Percentiles rank a stretch among this genome's conserved stretches.
phyloP scores from a whole-genome alignment of 306 rosid species.

The Argentina anserina region DNA sequence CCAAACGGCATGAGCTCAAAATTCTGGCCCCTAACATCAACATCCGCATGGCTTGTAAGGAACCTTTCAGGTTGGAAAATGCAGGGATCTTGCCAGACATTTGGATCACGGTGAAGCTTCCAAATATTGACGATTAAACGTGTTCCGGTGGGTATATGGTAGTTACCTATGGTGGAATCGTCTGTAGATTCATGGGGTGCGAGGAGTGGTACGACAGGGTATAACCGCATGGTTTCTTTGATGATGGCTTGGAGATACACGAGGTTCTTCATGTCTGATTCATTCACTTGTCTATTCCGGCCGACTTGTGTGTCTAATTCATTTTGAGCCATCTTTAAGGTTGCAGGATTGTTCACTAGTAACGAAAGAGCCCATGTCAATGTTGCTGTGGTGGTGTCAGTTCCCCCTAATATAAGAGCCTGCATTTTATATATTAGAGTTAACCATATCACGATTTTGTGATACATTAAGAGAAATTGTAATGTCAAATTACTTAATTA shows the following conservation, averaged over 20 bases:
- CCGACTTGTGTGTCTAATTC: conserved; percentile 30
- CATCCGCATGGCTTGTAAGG: not conserved
- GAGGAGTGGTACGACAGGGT: conserved; percentile 23
- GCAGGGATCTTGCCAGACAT: conserved; percentile 30
- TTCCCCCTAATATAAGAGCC: conserved; percentile 24
- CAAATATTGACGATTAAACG: conserved; percentile 20
- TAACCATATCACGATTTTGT: no score
- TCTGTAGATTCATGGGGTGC: conserved; percentile 18
- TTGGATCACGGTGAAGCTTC: conserved; percentile 33
- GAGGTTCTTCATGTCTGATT: conserved; percentile 25
- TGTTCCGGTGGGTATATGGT: conserved; percentile 19
- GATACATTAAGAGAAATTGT: no score
- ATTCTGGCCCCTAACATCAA: conserved; percentile 23
- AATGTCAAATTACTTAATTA: no score
- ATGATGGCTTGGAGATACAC: conserved; percentile 28
- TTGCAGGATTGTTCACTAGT: conserved; percentile 16
- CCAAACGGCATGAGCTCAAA: conserved; percentile 33
- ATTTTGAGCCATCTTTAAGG: conserved; percentile 8
- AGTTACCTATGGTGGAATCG: conserved; percentile 28
- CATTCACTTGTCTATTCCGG: conserved; percentile 15
- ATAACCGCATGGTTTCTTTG: conserved; percentile 33
- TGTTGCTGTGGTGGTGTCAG: conserved; percentile 22
- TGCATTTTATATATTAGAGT: not conserved
- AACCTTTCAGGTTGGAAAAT: conserved; percentile 30
- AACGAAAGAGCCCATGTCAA: conserved; percentile 29